Percentiles rank a stretch among this genome's conserved stretches.
These are phyloP conservation scores for Gremmenia infestans DNA, from an alignment of 2,329 filamentous ascomycete genomes.

Conservation along the genomic window DNA sequence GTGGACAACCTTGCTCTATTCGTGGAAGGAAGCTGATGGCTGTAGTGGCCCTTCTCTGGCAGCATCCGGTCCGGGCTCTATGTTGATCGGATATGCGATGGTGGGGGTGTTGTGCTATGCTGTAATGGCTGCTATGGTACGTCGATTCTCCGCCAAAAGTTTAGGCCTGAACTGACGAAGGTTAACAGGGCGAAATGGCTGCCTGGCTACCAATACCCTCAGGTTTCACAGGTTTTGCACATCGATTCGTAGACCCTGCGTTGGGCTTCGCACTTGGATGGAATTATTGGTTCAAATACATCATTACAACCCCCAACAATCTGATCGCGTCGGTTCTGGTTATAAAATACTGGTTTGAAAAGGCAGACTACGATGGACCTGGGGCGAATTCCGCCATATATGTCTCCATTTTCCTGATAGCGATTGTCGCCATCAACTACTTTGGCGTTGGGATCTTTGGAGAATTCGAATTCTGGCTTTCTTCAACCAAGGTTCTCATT, in stretches of 20 bases:
- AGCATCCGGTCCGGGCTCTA: conserved; percentile 54
- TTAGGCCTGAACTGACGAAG: neutral
- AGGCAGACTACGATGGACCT: conserved; percentile 19
- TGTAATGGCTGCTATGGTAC: conserved; percentile 67
- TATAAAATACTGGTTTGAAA: conserved; percentile 72
- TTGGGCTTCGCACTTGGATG: conserved; percentile 71
- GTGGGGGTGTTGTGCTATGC: conserved; percentile 71
- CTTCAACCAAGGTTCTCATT: conserved; percentile 55
- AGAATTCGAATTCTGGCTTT: conserved; percentile 53
- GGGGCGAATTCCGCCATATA: conserved; percentile 71
- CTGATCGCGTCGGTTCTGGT: conserved; percentile 75
- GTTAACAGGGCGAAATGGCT: conserved; percentile 65
- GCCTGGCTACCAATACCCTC: conserved; percentile 73
- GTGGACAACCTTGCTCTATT: neutral
- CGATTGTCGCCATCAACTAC: conserved; percentile 62
- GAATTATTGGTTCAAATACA: conserved; percentile 48
- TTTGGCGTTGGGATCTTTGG: conserved; percentile 39
- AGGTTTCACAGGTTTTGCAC: conserved; percentile 78
- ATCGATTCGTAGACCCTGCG: conserved; percentile 73
- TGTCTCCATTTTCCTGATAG: conserved; percentile 65
- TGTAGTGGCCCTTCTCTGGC: conserved; percentile 35
- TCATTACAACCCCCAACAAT: conserved; percentile 82
- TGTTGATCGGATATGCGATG: conserved; percentile 66
- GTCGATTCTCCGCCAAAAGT: neutral
- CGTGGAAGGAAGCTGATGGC: conserved; percentile 2